Evolutionary conservation across 2,329 filamentous ascomycete genomes (phyloP).

Genomic region (Amauroascus verrucosus): DNA sequence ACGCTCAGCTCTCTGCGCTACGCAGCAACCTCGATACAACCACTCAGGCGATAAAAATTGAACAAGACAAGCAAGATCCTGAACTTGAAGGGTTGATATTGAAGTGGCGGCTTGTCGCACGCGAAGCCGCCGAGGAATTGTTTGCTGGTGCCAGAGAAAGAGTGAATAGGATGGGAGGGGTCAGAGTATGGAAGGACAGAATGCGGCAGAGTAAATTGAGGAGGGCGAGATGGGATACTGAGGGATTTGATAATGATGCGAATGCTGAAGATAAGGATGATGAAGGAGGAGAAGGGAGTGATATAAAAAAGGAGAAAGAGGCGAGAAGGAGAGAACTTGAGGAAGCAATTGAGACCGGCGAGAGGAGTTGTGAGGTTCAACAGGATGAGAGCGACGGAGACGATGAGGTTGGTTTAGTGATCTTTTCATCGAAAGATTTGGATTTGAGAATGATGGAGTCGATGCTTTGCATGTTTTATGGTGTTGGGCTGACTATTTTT

Average conservation of each 20-base stretch:
- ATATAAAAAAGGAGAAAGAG: conserved; percentile 30
- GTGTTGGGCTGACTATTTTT: not conserved
- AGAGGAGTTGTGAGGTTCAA: conserved; percentile 22
- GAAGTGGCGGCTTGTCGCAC: conserved; percentile 53
- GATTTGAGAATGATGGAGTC: not conserved
- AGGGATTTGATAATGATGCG: conserved; percentile 26
- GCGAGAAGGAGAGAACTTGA: conserved; percentile 34
- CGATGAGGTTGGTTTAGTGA: conserved; percentile 33
- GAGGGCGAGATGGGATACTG: conserved; percentile 28
- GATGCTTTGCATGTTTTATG: not conserved
- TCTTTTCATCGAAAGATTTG: conserved; percentile 15
- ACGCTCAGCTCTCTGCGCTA: conserved; percentile 25
- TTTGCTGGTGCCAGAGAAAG: conserved; percentile 52
- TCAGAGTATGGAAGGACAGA: conserved; percentile 46
- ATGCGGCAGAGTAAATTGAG: conserved; percentile 39
- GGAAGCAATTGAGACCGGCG: conserved; percentile 25
- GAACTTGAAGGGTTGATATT: conserved; percentile 48
- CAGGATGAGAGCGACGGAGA: conserved; percentile 25
- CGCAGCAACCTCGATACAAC: conserved; percentile 40
- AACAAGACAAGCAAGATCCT: conserved; percentile 37
- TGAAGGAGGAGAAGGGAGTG: conserved; percentile 10
- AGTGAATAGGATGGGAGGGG: conserved; percentile 53
- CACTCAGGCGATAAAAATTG: conserved; percentile 45
- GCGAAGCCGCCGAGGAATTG: conserved; percentile 57
- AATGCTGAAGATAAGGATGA: conserved; percentile 35